A percentile compares a stretch with the other conserved stretches of the same genome.
These are phyloP conservation scores for Tuber magnatum DNA, from an alignment of 495 filamentous ascomycete genomes.

Conservation along the genomic window DNA sequence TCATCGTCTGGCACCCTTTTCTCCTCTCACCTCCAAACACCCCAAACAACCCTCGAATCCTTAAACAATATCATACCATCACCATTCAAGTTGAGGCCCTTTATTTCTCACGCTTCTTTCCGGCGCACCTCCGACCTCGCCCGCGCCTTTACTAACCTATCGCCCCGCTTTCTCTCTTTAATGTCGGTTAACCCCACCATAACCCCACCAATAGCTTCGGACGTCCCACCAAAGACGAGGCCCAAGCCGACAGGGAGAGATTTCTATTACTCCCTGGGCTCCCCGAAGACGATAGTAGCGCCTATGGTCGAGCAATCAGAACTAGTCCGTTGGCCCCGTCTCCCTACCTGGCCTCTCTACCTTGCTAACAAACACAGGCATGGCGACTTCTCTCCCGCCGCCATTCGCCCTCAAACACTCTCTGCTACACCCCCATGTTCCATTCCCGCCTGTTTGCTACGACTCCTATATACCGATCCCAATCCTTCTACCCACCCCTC, in stretches of 20 bases:
- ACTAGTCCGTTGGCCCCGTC: conserved; percentile 58
- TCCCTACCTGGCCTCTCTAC: conserved; percentile 28
- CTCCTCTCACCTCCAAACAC: conserved; percentile 10
- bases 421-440: conserved; percentile 91
- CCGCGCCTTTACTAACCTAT: not conserved
- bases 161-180: not conserved
- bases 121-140: not conserved
- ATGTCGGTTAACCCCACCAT: conserved; percentile 6
- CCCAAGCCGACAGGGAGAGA: conserved; percentile 70
- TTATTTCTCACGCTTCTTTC: conserved; percentile 25
- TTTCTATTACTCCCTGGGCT: conserved; percentile 90
- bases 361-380: conserved; percentile 53
- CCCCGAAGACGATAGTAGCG: conserved; percentile 79
- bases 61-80: conserved; percentile 13
- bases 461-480: conserved; percentile 62
- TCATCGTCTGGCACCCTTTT: not conserved
- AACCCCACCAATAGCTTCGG: not conserved
- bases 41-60: conserved; percentile 22
- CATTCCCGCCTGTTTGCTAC: conserved; percentile 79
- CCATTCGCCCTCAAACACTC: conserved; percentile 62
- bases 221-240: conserved; percentile 31
- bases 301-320: conserved; percentile 99
- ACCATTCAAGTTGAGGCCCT: conserved; percentile 17
- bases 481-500: conserved; percentile 65
- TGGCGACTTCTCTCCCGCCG: conserved; percentile 93